Percentiles rank a stretch among this genome's conserved stretches.
These are phyloP conservation scores for Neoarthrinium moseri DNA, from an alignment of 2,329 filamentous ascomycete genomes.

Conservation along the genomic window DNA sequence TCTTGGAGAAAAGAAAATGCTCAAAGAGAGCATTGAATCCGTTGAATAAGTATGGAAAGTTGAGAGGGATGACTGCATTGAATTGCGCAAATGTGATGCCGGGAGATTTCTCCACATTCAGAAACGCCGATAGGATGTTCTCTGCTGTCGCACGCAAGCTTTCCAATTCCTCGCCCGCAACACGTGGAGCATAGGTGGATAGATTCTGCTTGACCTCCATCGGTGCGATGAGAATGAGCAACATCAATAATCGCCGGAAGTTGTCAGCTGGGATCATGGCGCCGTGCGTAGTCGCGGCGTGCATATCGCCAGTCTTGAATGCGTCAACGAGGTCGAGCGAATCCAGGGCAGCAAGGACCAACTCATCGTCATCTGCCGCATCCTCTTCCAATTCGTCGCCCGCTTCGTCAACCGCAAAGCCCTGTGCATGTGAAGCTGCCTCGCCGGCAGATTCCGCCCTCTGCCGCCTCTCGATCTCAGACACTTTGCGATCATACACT, in stretches of 20 bases:
- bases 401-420: conserved; percentile 46
- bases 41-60: conserved; percentile 65
- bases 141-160: conserved; percentile 62
- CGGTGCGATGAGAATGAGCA: conserved; percentile 66
- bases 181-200: conserved; percentile 56
- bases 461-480: conserved; percentile 26
- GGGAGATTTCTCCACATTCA: conserved; percentile 61
- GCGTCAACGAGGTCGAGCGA: conserved; percentile 64
- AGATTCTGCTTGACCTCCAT: conserved; percentile 64
- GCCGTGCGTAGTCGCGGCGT: conserved; percentile 49
- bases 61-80: conserved; percentile 55
- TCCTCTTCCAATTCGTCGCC: conserved; percentile 40
- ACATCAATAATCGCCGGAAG: conserved; percentile 67
- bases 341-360: conserved; percentile 69
- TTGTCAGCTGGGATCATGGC: conserved; percentile 74
- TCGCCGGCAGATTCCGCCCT: conserved; percentile 10
- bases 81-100: conserved; percentile 64
- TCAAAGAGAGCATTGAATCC: conserved; percentile 70
- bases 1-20: conserved; percentile 73
- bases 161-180: conserved; percentile 55
- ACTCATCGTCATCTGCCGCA: conserved; percentile 54
- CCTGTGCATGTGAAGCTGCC: conserved; percentile 23
- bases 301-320: conserved; percentile 50
- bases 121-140: conserved; percentile 64
- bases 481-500: conserved; percentile 63